Evolutionary conservation across 163 green algal genomes (phyloP), one percentile per base, ranked within the genome.

Genomic region (Chlamydomonas reinhardtii): DNA sequence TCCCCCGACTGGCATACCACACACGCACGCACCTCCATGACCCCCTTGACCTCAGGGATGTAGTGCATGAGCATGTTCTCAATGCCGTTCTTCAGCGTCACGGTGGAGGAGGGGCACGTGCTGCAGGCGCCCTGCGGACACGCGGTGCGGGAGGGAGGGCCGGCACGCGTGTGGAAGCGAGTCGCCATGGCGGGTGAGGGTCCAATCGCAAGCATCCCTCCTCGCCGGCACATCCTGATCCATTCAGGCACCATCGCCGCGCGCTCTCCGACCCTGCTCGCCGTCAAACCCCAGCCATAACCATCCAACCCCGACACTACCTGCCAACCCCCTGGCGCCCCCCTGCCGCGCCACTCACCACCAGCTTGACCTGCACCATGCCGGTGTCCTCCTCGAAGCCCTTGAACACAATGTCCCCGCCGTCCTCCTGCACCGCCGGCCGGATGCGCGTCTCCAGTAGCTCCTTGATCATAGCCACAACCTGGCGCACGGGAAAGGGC

Each of bases 51-150:
- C 88, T 99, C 97, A 19, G 97, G 97, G 52, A 99, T 97, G 93
- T 99, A 99, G 92, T 99, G 97, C 94, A 95, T 98, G 31, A 99
- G 92, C 98, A 99, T 99, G 94, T 99, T 99, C 87, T 99, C 97
- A 43, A 99, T 99, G 81, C 98, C 98, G 76, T 92, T 96, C 93
- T 99, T 99, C 20, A 99, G 94, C 0, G 98, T 99, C 6, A 99
- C 92, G 2, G 89, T 90, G 15, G 96, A 99, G 32, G 95, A 98
- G 29, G 98, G 97, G 92, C 98, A 99, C 52, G 98, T 98, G 87
- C 91, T 96, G 95, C 97, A 98, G 2, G 94, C 93, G 27, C 96
- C 96, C 87, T 96, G 89, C 66, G 48, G 37, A 29, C 16, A 2
- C 27, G 27, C 62, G 2, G 62, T 35, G 2, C 24, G n/a, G 62